These are phyloP conservation scores for Colletotrichum higginsianum DNA, from an alignment of 2,329 filamentous ascomycete species.

Conservation along the genomic window DNA sequence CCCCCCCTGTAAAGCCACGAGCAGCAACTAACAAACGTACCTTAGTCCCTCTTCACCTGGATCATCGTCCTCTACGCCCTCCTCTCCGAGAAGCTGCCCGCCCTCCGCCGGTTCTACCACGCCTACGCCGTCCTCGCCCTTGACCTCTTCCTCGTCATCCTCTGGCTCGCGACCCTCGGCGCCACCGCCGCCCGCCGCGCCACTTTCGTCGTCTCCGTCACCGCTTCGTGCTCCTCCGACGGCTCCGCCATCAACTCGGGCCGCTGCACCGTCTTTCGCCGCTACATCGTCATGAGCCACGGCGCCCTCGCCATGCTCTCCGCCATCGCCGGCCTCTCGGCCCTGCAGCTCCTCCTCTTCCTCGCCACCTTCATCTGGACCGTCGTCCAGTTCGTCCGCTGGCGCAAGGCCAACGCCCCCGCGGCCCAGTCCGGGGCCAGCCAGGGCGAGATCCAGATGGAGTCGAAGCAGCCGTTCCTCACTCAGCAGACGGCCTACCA, in stretches of 20 bases:
- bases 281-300: slow-evolving; percentile 53
- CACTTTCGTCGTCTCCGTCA: slow-evolving; percentile 52
- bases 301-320: slow-evolving; percentile 54
- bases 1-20: too few relatives aligned
- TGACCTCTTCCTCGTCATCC: slow-evolving; percentile 60
- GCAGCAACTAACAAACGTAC: neutral
- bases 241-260: slow-evolving; percentile 58
- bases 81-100: slow-evolving; percentile 56
- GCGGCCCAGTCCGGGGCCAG: slow-evolving; percentile 31
- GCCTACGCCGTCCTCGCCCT: slow-evolving; percentile 61
- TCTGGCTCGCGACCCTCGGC: slow-evolving; percentile 63
- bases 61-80: slow-evolving; percentile 59
- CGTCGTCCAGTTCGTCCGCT: slow-evolving; percentile 52
- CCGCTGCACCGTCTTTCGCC: slow-evolving; percentile 52
- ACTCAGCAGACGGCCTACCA: slow-evolving; percentile 44
- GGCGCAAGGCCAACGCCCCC: slow-evolving; percentile 51
- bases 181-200: slow-evolving; percentile 58
- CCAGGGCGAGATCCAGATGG: slow-evolving; percentile 53
- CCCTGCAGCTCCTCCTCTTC: slow-evolving; percentile 59
- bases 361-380: slow-evolving; percentile 56
- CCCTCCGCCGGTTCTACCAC: slow-evolving; percentile 57
- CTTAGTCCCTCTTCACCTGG: slow-evolving; percentile 63
- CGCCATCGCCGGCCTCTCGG: slow-evolving; percentile 60
- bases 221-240: slow-evolving; percentile 52
- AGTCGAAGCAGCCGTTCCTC: slow-evolving; percentile 41